Percentiles rank a stretch among this genome's conserved stretches.
Evolutionary conservation across 2,329 filamentous ascomycete genomes (phyloP).

Genomic region (Trichothecium roseum): DNA sequence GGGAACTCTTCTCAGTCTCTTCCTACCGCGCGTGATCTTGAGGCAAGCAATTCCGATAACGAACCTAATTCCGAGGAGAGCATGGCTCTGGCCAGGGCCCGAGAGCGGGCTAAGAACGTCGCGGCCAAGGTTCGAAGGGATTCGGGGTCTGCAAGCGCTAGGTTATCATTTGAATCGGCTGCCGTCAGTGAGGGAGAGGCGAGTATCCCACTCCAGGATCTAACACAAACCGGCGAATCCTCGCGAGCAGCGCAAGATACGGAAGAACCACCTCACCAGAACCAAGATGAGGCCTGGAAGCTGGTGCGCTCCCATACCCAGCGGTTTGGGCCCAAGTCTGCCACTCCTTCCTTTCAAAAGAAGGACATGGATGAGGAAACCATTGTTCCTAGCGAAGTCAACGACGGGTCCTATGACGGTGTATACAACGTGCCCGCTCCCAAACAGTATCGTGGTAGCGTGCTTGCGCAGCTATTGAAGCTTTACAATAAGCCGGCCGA

Average conservation of each 20-base stretch:
- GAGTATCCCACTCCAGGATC: constrained; percentile 20
- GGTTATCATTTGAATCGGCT: constrained; percentile 27
- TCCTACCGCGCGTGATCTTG: constrained; percentile 13
- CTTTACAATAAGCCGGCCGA: constrained; percentile 26
- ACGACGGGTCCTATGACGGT: constrained; percentile 28
- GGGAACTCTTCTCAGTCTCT: constrained; percentile 29
- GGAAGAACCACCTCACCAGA: neutral
- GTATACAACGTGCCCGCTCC: constrained; percentile 30
- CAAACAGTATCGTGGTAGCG: constrained; percentile 30
- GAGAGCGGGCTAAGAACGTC: constrained; percentile 29
- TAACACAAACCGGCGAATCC: constrained; percentile 7
- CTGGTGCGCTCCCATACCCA: constrained; percentile 32
- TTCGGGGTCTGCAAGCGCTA: constrained; percentile 22
- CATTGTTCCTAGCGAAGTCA: constrained; percentile 18
- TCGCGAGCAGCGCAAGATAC: neutral
- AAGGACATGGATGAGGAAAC: neutral
- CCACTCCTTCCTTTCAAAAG: neutral
- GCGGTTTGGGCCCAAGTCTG: constrained; percentile 8
- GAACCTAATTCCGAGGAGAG: constrained; percentile 15
- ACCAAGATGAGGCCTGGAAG: constrained; percentile 25
- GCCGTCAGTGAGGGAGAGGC: constrained; percentile 18
- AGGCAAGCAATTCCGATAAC: constrained; percentile 12
- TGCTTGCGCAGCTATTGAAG: constrained; percentile 34
- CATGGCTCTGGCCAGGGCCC: constrained; percentile 28
- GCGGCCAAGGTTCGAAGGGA: constrained; percentile 27